These are phyloP conservation scores for Coniochaeta ligniaria DNA, from an alignment of 2,329 filamentous ascomycete species.

Conservation along the genomic window DNA sequence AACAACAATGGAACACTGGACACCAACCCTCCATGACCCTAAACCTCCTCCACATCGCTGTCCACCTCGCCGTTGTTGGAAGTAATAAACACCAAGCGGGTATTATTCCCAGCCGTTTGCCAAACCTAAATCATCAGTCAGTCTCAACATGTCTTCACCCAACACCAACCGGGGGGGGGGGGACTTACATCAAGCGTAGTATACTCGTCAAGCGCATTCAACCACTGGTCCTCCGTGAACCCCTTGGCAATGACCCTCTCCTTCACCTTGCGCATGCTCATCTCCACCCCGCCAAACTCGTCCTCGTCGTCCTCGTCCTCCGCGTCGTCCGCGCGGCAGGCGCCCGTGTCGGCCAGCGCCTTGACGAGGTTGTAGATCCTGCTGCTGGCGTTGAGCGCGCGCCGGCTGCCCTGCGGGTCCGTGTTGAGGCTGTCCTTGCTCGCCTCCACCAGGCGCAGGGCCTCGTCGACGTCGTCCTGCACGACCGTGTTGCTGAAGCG, in stretches of 20 bases:
- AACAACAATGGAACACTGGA: not conserved
- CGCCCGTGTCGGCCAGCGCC: constrained; percentile 76
- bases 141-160: constrained; percentile 9
- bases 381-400: constrained; percentile 72
- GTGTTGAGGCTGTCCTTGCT: constrained; percentile 85
- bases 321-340: constrained; percentile 66
- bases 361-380: constrained; percentile 95
- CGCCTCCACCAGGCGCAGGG: constrained; percentile 81
- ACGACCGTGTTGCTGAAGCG: constrained; percentile 81
- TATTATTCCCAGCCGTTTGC: constrained; percentile 68
- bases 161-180: not conserved
- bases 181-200: constrained; percentile 77
- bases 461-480: constrained; percentile 92
- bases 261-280: constrained; percentile 82
- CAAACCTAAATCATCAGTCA: constrained; percentile 55
- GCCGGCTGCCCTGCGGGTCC: constrained; percentile 51
- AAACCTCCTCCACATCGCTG: not conserved
- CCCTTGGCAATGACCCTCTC: constrained; percentile 93
- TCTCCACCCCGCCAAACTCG: constrained; percentile 51
- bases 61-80: constrained; percentile 37
- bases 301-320: constrained; percentile 53
- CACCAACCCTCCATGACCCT: not conserved
- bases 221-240: constrained; percentile 91
- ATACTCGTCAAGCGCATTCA: constrained; percentile 83
- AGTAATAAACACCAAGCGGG: constrained; percentile 64